phyloP scores from a whole-genome alignment of 306 rosid species.

The Gleditsia sinensis region DNA sequence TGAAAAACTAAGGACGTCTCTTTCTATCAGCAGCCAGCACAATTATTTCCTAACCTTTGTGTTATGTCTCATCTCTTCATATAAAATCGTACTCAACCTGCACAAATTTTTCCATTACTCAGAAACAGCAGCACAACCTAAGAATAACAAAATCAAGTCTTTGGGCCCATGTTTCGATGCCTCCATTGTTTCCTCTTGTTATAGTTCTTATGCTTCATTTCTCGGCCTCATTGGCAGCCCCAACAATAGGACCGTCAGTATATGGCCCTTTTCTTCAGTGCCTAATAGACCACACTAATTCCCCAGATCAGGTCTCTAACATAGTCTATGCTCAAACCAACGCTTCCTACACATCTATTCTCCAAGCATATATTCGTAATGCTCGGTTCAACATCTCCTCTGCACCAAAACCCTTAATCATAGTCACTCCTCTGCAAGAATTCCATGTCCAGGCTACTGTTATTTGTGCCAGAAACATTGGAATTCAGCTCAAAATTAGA shows the following conservation, averaged over 20 bases:
- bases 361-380: background rate
- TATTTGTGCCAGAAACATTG: background rate
- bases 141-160: no score
- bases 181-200: no score
- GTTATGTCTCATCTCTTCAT: no score
- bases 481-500: background rate
- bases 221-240: conserved; percentile 33
- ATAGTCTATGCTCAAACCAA: conserved; percentile 41
- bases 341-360: background rate
- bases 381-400: background rate
- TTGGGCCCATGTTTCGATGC: no score
- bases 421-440: background rate
- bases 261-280: conserved; percentile 56
- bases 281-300: conserved; percentile 43
- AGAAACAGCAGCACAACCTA: no score
- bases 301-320: conserved; percentile 33
- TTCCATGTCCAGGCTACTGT: background rate
- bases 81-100: no score
- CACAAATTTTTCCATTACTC: no score
- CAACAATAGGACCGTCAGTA: conserved; percentile 41
- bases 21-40: no score
- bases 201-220: conserved; percentile 27
- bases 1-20: no score
- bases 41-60: no score
- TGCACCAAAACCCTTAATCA: background rate